Evolutionary conservation across 306 rosid species (phyloP).

Genomic region (Canavalia ensiformis): DNA sequence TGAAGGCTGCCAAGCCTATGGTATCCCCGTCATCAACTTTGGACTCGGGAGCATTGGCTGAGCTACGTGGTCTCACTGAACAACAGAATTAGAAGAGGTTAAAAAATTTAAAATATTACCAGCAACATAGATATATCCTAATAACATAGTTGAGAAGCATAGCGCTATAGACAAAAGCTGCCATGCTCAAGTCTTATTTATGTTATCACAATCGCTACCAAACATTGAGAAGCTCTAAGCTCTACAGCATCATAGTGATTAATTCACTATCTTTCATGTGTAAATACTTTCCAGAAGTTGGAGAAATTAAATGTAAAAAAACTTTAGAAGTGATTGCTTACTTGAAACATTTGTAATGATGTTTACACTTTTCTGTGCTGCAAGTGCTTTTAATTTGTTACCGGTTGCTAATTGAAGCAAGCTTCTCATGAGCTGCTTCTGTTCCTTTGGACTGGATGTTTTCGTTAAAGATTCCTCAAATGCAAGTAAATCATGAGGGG

Average conservation of each 20-base stretch:
- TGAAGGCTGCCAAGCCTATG: slow-evolving; percentile 81
- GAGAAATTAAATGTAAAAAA: slow-evolving; percentile 19
- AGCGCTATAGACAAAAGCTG: background rate
- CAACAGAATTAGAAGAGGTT: slow-evolving; percentile 36
- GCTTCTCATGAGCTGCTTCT: slow-evolving; percentile 89
- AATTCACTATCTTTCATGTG: background rate
- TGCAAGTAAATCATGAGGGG: slow-evolving; percentile 79
- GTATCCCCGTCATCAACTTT: slow-evolving; percentile 74
- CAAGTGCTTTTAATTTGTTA: slow-evolving; percentile 91
- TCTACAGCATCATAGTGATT: slow-evolving; percentile 27
- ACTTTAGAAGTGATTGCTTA: slow-evolving; percentile 56
- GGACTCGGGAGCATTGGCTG: slow-evolving; percentile 63
- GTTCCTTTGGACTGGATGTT: slow-evolving; percentile 94
- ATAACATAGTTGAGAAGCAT: background rate
- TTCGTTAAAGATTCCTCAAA: slow-evolving; percentile 91
- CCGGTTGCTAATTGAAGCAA: slow-evolving; percentile 85
- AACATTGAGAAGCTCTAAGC: background rate
- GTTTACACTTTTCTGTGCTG: slow-evolving; percentile 86
- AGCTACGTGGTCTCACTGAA: slow-evolving; percentile 80
- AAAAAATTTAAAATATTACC: slow-evolving; percentile 20
- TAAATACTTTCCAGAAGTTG: slow-evolving; percentile 6
- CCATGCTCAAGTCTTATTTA: slow-evolving; percentile 13
- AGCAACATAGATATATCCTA: background rate
- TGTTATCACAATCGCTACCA: slow-evolving; percentile 22
- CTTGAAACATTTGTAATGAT: slow-evolving; percentile 91